Evolutionary conservation across 176 grass and related monocot genomes (phyloP).

Genomic region (Thalia dealbata): DNA sequence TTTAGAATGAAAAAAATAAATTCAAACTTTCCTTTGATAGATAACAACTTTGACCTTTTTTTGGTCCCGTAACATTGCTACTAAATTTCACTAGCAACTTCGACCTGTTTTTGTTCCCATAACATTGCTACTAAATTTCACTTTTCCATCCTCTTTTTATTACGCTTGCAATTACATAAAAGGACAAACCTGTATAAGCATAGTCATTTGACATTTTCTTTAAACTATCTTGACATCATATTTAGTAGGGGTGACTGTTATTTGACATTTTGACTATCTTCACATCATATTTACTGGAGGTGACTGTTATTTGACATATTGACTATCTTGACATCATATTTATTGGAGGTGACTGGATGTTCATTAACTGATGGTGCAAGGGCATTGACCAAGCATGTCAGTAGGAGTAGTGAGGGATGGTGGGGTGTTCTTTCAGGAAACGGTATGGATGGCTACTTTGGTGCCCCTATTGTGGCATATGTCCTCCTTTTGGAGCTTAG

Average conservation of each 20-base stretch:
- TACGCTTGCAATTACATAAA: background rate
- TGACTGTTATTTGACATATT: constrained; percentile 26
- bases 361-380: constrained; percentile 89
- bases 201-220: constrained; percentile 2
- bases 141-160: background rate
- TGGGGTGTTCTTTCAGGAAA: constrained; percentile 64
- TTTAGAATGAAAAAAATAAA: background rate
- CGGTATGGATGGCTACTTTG: constrained; percentile 30
- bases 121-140: background rate
- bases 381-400: constrained; percentile 84
- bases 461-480: background rate
- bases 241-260: constrained; percentile 58
- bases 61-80: background rate
- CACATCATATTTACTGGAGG: constrained; percentile 37
- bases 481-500: constrained; percentile 2
- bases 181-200: background rate
- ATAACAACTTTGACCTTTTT: background rate
- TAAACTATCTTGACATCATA: constrained; percentile 14
- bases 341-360: constrained; percentile 65
- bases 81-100: background rate
- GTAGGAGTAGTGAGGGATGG: constrained; percentile 65
- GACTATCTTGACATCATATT: constrained; percentile 17
- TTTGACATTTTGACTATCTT: constrained; percentile 16
- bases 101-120: background rate
- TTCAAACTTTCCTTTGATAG: too few species aligned